Percentiles rank a stretch among this genome's conserved stretches.
Conservation (phyloP, 1,284 basidiomycete species). For the Moesziomyces sp. region DNA sequence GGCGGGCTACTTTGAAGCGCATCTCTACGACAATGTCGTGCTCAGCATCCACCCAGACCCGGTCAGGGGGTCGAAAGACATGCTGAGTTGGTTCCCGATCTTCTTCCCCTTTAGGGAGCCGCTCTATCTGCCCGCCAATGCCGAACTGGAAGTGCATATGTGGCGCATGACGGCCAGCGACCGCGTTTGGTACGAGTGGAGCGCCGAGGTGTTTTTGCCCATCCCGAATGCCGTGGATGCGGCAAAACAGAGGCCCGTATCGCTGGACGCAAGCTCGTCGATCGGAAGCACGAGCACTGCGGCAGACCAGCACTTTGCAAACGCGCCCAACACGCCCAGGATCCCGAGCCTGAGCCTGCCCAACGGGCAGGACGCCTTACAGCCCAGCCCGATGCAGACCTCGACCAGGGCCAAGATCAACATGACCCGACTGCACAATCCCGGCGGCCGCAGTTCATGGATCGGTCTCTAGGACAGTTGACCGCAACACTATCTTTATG, state of each 20-base stretch:
- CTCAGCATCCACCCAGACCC: slow-evolving; percentile 92
- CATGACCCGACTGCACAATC: slow-evolving; percentile 89
- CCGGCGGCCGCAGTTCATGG: slow-evolving; percentile 88
- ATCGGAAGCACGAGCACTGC: slow-evolving; percentile 24
- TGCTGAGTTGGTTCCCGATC: slow-evolving; percentile 99
- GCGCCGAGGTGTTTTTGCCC: slow-evolving; percentile 87
- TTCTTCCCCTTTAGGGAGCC: slow-evolving; percentile 90
- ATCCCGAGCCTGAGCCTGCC: slow-evolving; percentile 38
- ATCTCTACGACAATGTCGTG: slow-evolving; percentile 86
- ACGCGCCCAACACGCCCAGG: slow-evolving; percentile 60
- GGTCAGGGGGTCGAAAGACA: slow-evolving; percentile 82
- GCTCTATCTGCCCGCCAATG: slow-evolving; percentile 88
- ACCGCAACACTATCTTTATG: too few relatives aligned
- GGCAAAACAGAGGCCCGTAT: slow-evolving; percentile 15
- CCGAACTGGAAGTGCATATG: slow-evolving; percentile 90
- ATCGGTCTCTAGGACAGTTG: slow-evolving; percentile 71
- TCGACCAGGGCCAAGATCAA: slow-evolving; percentile 81
- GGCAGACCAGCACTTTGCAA: slow-evolving; percentile 45
- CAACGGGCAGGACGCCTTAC: slow-evolving; percentile 1
- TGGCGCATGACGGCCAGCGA: slow-evolving; percentile 85
- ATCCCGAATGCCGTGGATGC: slow-evolving; percentile 42
- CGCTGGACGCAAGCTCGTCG: slow-evolving; percentile 36
- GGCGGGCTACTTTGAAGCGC: slow-evolving; percentile 96
- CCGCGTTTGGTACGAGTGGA: slow-evolving; percentile 99
- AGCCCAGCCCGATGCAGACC: slow-evolving; percentile 18